Percentiles rank a stretch among this genome's conserved stretches.
Conservation (phyloP, 2,329 filamentous ascomycete species). For the Chrysosporium keratinophilum region DNA sequence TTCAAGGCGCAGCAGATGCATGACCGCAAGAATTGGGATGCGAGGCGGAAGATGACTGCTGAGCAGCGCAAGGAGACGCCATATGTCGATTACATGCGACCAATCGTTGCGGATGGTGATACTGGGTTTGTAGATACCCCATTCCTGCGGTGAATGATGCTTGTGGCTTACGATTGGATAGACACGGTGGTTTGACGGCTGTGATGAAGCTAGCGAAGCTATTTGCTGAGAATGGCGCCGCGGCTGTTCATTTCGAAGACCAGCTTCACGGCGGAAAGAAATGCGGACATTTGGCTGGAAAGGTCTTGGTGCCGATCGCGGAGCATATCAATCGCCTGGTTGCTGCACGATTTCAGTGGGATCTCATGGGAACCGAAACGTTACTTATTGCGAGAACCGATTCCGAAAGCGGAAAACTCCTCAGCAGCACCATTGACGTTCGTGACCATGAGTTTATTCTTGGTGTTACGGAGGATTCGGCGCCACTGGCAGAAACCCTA, state of each 20-base stretch:
- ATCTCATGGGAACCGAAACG: slow-evolving; percentile 93
- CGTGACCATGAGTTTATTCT: slow-evolving; percentile 96
- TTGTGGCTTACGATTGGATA: slow-evolving; percentile 19
- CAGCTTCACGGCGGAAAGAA: slow-evolving; percentile 98
- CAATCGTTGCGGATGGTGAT: slow-evolving; percentile 92
- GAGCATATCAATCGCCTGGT: slow-evolving; percentile 95
- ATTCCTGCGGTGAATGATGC: background rate
- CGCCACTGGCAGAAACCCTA: slow-evolving; percentile 76
- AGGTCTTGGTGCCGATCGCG: slow-evolving; percentile 83
- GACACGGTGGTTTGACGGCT: slow-evolving; percentile 82
- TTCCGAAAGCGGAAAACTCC: slow-evolving; percentile 81
- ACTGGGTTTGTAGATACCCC: slow-evolving; percentile 49
- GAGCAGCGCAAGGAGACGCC: slow-evolving; percentile 65
- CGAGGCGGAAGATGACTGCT: slow-evolving; percentile 63
- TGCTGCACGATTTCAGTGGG: slow-evolving; percentile 92
- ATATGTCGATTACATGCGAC: slow-evolving; percentile 84
- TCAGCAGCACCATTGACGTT: slow-evolving; percentile 84
- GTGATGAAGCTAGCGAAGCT: slow-evolving; percentile 95
- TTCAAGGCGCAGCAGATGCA: slow-evolving; percentile 97
- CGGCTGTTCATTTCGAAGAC: slow-evolving; percentile 94
- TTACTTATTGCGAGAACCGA: slow-evolving; percentile 91
- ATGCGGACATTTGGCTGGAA: slow-evolving; percentile 91
- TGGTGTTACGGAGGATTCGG: slow-evolving; percentile 66
- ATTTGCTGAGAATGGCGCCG: slow-evolving; percentile 93
- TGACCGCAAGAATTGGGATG: slow-evolving; percentile 90